phyloP scores from a whole-genome alignment of 2,329 filamentous ascomycete species.

The Monosporascus sp. region DNA sequence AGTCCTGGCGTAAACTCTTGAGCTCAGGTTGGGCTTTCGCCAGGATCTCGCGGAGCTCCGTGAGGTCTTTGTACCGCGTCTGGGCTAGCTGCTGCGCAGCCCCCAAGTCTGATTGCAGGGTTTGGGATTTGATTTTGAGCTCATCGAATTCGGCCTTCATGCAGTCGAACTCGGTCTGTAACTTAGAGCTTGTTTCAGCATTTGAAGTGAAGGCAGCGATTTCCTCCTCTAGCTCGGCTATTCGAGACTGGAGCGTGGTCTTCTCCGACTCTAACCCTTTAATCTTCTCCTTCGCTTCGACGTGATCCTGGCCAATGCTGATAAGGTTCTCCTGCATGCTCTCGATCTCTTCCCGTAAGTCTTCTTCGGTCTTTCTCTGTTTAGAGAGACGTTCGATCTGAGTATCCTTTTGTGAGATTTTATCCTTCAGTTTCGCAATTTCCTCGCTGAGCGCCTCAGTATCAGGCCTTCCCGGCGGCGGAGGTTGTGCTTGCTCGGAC shows the following conservation, averaged over 20 bases:
- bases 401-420: constrained; percentile 60
- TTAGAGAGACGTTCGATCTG: constrained; percentile 67
- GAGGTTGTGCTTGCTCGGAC: constrained; percentile 28
- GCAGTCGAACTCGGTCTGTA: constrained; percentile 55
- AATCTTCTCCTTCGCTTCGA: constrained; percentile 72
- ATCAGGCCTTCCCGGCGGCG: constrained; percentile 22
- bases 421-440: constrained; percentile 43
- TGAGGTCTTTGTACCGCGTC: constrained; percentile 80
- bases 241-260: constrained; percentile 54
- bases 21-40: constrained; percentile 85
- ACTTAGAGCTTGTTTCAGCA: constrained; percentile 42
- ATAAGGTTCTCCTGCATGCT: constrained; percentile 74
- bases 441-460: constrained; percentile 40
- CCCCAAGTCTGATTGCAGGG: constrained; percentile 74
- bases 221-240: constrained; percentile 66
- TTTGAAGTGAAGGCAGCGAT: constrained; percentile 37
- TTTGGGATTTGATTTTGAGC: constrained; percentile 62
- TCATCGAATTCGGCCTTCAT: constrained; percentile 56
- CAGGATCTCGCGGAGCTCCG: constrained; percentile 71
- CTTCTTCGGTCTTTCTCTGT: constrained; percentile 70
- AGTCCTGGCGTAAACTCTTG: constrained; percentile 70
- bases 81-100: constrained; percentile 84
- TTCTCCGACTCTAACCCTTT: constrained; percentile 69
- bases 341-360: constrained; percentile 80
- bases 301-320: constrained; percentile 74